Conservation (phyloP, 1,284 basidiomycete genomes). For the Veloboletus limbatus region DNA sequence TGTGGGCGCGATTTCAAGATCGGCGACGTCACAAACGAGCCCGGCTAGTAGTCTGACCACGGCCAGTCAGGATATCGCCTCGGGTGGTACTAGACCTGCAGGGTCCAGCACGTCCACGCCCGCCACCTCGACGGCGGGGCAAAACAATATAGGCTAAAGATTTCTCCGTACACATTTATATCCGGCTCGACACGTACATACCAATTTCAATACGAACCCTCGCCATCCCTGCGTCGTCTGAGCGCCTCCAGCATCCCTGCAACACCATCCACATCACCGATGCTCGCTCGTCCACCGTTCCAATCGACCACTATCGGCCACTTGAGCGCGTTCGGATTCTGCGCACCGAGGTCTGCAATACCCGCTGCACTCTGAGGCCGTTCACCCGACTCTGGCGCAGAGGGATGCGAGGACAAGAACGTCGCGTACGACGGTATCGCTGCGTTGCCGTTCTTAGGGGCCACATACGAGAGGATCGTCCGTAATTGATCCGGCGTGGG, state of each 20-base stretch:
- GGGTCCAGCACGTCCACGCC: no score
- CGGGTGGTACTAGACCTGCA: no score
- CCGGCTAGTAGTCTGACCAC: no score
- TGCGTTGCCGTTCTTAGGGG: constrained; percentile 34
- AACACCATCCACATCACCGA: constrained; percentile 69
- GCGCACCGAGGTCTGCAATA: constrained; percentile 48
- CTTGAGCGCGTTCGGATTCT: constrained; percentile 58
- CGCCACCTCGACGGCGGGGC: not conserved
- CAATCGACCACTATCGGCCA: constrained; percentile 82
- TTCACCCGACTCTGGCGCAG: constrained; percentile 25
- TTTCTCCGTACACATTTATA: no score
- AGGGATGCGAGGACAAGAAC: constrained; percentile 30
- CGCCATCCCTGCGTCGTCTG: constrained; percentile 61
- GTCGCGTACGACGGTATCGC: constrained; percentile 39
- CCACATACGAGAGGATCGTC: constrained; percentile 63
- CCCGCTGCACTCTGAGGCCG: constrained; percentile 42
- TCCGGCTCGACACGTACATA: no score
- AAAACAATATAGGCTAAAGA: not conserved
- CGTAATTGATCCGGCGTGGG: constrained; percentile 66
- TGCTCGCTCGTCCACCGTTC: constrained; percentile 59
- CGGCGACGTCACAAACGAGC: no score
- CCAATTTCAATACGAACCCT: no score
- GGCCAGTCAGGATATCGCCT: not conserved
- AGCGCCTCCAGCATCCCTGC: constrained; percentile 59
- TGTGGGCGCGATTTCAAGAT: no score